Conservation (phyloP, 2,329 filamentous ascomycete species). For the Parafenestella ontariensis region DNA sequence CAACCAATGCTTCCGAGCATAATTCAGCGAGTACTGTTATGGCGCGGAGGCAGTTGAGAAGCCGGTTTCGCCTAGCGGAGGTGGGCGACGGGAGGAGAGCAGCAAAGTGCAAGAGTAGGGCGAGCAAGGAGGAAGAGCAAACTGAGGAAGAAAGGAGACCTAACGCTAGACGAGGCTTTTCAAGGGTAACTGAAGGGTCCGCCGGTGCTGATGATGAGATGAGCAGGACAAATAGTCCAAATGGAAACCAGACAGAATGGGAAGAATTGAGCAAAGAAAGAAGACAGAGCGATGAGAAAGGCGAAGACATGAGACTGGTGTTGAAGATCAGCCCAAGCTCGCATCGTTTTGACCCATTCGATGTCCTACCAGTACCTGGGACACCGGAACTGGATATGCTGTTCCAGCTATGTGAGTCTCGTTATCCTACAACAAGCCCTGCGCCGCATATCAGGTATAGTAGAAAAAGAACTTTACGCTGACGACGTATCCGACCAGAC, state of each 20-base stretch:
- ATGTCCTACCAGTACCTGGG: slow-evolving; percentile 31
- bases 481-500: slow-evolving; percentile 13
- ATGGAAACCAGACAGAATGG: not conserved
- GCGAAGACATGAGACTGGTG: slow-evolving; percentile 1
- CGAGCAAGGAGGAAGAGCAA: not conserved
- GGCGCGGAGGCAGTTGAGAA: slow-evolving; percentile 27
- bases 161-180: not conserved
- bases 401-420: slow-evolving; percentile 32
- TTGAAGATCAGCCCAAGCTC: slow-evolving; percentile 16
- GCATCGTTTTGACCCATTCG: slow-evolving; percentile 32
- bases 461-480: not conserved
- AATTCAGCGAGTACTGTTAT: slow-evolving; percentile 30
- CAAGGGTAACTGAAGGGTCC: not conserved
- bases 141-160: not conserved
- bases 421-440: not conserved
- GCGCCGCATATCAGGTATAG: not conserved
- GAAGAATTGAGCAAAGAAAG: not conserved
- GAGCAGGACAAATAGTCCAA: slow-evolving; percentile 1
- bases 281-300: not conserved
- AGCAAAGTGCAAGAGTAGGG: not conserved
- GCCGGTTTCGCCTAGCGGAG: slow-evolving; percentile 30
- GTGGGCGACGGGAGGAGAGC: slow-evolving; percentile 6
- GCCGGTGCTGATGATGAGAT: not conserved
- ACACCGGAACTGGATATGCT: slow-evolving; percentile 27
- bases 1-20: slow-evolving; percentile 15